Conservation (phyloP, 306 rosid species). For the Rosa lucieae region DNA sequence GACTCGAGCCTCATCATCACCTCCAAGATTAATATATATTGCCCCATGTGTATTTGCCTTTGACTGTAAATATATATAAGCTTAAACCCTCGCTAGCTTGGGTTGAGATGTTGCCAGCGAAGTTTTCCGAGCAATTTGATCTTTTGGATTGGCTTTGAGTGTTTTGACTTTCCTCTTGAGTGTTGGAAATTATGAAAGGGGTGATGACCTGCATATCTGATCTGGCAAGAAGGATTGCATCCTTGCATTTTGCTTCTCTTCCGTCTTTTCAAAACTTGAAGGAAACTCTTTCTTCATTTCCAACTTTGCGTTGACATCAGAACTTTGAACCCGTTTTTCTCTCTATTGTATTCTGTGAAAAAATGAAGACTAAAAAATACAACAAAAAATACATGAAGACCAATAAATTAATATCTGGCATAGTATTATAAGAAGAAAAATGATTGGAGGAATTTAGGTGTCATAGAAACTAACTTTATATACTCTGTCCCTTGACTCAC, state of each 20-base stretch:
- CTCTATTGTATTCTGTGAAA: background rate
- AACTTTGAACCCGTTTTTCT: background rate
- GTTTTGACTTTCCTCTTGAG: background rate
- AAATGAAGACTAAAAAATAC: background rate
- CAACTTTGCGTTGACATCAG: background rate
- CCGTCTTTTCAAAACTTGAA: background rate
- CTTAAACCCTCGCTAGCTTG: background rate
- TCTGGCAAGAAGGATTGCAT: background rate
- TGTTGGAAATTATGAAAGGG: background rate
- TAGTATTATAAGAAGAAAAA: no score
- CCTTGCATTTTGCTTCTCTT: background rate
- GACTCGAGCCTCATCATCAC: background rate
- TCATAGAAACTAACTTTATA: no score
- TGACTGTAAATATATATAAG: background rate
- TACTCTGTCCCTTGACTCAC: no score
- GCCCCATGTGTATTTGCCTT: background rate
- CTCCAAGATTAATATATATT: background rate
- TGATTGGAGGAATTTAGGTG: no score
- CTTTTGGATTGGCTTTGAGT: background rate
- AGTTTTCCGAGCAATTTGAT: background rate
- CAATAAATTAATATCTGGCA: no score
- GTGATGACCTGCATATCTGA: background rate
- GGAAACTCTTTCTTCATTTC: background rate
- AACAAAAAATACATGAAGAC: background rate
- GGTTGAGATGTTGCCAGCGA: slow-evolving; percentile 5